A percentile compares a stretch with the other conserved stretches of the same genome.
These are phyloP conservation scores for Aureobasidium sp. DNA, from an alignment of 2,329 filamentous ascomycete species.

Conservation along the genomic window DNA sequence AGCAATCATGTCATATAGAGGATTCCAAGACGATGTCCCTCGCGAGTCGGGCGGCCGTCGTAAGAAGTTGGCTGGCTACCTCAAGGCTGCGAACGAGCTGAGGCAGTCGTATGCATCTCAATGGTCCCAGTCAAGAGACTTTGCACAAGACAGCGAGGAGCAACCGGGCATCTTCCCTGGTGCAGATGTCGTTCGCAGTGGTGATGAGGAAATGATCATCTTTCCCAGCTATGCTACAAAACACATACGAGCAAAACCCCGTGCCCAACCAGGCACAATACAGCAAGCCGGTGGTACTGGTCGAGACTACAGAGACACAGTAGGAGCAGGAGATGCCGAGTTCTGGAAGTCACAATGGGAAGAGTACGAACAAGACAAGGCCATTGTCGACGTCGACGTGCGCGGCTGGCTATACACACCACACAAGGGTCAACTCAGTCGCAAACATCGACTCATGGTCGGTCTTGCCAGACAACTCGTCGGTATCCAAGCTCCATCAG, in stretches of 20 bases:
- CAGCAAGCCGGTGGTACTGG: slow-evolving; percentile 35
- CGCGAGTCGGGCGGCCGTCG: slow-evolving; percentile 63
- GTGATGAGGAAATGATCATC: slow-evolving; percentile 85
- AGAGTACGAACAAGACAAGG: slow-evolving; percentile 70
- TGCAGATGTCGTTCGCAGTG: slow-evolving; percentile 69
- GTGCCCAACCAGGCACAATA: slow-evolving; percentile 32
- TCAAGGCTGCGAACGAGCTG: slow-evolving; percentile 65
- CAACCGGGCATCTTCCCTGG: slow-evolving; percentile 78
- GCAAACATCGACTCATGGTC: slow-evolving; percentile 80
- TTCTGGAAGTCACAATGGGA: slow-evolving; percentile 78
- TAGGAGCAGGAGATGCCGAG: slow-evolving; percentile 54
- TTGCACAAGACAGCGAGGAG: slow-evolving; percentile 33
- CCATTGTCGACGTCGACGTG: slow-evolving; percentile 88
- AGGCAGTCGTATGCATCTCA: slow-evolving; percentile 59
- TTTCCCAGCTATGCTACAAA: slow-evolving; percentile 89
- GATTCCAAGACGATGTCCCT: slow-evolving; percentile 30
- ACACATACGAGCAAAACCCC: slow-evolving; percentile 48
- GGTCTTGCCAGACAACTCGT: slow-evolving; percentile 81
- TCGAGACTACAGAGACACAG: slow-evolving; percentile 36
- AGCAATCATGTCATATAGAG: slow-evolving; percentile 29
- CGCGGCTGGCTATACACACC: slow-evolving; percentile 92
- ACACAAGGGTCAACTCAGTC: slow-evolving; percentile 73
- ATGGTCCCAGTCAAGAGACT: slow-evolving; percentile 29
- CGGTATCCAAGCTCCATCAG: slow-evolving; percentile 66
- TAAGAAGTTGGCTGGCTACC: slow-evolving; percentile 67